phyloP scores from a whole-genome alignment of 257 asterid species.

The Solanum tacnaense region DNA sequence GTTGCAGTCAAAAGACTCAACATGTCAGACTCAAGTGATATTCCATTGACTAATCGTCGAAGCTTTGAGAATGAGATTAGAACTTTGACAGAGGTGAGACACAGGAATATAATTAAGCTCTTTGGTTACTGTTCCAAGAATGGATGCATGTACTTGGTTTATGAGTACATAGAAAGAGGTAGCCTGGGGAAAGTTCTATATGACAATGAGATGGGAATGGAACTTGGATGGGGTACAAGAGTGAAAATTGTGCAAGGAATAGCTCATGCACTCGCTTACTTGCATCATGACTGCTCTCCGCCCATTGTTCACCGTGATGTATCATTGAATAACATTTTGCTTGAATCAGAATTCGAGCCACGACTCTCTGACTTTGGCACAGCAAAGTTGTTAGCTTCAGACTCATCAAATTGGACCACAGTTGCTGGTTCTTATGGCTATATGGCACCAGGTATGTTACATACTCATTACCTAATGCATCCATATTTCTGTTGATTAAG shows the following conservation, averaged over 20 bases:
- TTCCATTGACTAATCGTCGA: constrained; percentile 25
- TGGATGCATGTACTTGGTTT: constrained; percentile 77
- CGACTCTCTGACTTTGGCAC: constrained; percentile 87
- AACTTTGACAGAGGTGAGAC: constrained; percentile 72
- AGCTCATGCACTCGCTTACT: constrained; percentile 93
- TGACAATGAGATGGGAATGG: constrained; percentile 37
- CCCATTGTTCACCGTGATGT: constrained; percentile 87
- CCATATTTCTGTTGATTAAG: neutral
- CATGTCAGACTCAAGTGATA: constrained; percentile 47
- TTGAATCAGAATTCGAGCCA: constrained; percentile 68
- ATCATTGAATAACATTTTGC: constrained; percentile 54
- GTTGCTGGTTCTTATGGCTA: constrained; percentile 95
- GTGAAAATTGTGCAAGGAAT: constrained; percentile 64
- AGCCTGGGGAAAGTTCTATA: constrained; percentile 47
- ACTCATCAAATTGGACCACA: constrained; percentile 64
- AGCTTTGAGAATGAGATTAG: constrained; percentile 85
- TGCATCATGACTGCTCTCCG: constrained; percentile 85
- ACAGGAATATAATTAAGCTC: constrained; percentile 85
- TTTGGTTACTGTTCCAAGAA: constrained; percentile 64
- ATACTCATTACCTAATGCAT: neutral
- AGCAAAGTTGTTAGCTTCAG: constrained; percentile 52
- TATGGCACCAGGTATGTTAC: constrained; percentile 94
- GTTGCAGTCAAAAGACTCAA: constrained; percentile 78
- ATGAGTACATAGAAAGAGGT: constrained; percentile 78
- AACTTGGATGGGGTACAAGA: constrained; percentile 58